Conservation (phyloP, 306 rosid species). For the Psophocarpus tetragonolobus region DNA sequence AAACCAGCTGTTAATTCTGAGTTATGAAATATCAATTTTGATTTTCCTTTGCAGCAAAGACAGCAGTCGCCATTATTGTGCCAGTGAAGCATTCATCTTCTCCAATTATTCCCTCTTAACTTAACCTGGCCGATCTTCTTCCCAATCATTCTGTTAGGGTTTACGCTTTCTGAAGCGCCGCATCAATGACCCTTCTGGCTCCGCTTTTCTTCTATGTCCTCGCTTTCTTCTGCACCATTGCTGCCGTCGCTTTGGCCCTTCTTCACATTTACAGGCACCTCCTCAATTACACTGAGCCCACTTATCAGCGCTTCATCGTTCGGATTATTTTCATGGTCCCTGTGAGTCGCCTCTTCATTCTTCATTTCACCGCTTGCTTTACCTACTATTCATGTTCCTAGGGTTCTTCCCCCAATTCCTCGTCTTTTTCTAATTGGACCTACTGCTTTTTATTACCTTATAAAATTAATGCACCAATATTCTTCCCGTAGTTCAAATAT, state of each 20-base stretch:
- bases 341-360: constrained; percentile 47
- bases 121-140: constrained; percentile 37
- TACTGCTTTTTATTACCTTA: constrained; percentile 3
- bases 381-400: background rate
- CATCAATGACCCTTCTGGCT: constrained; percentile 66
- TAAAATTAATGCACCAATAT: background rate
- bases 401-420: background rate
- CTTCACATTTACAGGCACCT: constrained; percentile 86
- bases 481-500: constrained; percentile 1
- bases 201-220: constrained; percentile 60
- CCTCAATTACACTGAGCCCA: constrained; percentile 91
- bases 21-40: background rate
- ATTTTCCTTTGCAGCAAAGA: constrained; percentile 25
- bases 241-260: constrained; percentile 78
- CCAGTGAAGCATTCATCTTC: constrained; percentile 18
- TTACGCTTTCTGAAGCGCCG: constrained; percentile 28
- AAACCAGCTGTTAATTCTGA: background rate
- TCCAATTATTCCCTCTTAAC: background rate
- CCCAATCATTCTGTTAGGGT: constrained; percentile 28
- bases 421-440: background rate
- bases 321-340: constrained; percentile 97
- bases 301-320: constrained; percentile 90
- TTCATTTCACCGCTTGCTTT: background rate
- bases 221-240: constrained; percentile 86
- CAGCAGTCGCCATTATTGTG: constrained; percentile 37